Percentiles rank a stretch among this genome's conserved stretches.
These are phyloP conservation scores for Boletus sp. DNA, from an alignment of 768 basidiomycete genomes.

Conservation along the genomic window DNA sequence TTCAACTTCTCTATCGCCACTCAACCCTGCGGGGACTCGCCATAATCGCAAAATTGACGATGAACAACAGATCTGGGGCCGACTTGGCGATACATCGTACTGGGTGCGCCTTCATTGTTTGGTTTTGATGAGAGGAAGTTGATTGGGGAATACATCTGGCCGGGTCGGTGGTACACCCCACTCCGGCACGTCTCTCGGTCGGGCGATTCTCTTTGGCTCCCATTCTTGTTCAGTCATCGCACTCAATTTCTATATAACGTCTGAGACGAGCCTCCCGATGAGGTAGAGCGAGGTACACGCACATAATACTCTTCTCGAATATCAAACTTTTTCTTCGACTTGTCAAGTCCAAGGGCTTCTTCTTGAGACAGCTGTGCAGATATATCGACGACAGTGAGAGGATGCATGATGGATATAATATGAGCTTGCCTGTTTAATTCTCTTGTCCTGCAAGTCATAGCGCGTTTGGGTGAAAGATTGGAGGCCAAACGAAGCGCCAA, in stretches of 20 bases:
- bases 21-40: neutral
- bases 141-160: slow-evolving; percentile 24
- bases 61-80: neutral
- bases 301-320: slow-evolving; percentile 96
- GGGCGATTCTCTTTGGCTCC: slow-evolving; percentile 81
- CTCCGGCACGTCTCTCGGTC: slow-evolving; percentile 87
- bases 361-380: slow-evolving; percentile 61
- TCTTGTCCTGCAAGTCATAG: slow-evolving; percentile 85
- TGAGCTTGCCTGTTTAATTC: slow-evolving; percentile 59
- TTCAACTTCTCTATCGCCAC: neutral
- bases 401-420: too few species aligned
- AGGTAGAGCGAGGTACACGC: slow-evolving; percentile 36
- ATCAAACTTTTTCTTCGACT: slow-evolving; percentile 77
- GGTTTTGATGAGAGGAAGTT: slow-evolving; percentile 8
- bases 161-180: slow-evolving; percentile 81
- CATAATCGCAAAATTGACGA: neutral
- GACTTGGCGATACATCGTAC: neutral
- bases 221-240: slow-evolving; percentile 65
- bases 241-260: slow-evolving; percentile 49
- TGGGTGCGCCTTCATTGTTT: neutral
- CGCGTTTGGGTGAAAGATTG: slow-evolving; percentile 82
- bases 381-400: neutral
- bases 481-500: slow-evolving; percentile 82
- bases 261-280: neutral
- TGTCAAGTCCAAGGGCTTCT: slow-evolving; percentile 71